Conservation (phyloP, 176 grass and related monocot species). For the Panicum miliaceum region DNA sequence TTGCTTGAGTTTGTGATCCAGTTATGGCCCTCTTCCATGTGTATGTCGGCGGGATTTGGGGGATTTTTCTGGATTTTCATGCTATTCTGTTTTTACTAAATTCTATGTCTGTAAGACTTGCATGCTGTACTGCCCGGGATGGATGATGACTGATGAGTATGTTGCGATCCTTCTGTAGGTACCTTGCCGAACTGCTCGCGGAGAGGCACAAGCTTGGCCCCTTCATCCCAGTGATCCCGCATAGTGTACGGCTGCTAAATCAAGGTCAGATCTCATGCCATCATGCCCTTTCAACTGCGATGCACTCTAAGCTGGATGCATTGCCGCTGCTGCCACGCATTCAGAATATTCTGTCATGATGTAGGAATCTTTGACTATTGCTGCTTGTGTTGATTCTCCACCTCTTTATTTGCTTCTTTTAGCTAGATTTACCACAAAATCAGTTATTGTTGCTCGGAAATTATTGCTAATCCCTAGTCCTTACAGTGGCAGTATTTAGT, state of each 20-base stretch:
- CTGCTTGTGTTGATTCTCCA: constrained; percentile 12
- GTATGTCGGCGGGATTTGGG: not conserved
- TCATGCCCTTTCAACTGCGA: constrained; percentile 26
- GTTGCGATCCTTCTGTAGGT: constrained; percentile 51
- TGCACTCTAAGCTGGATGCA: constrained; percentile 9
- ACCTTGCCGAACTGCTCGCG: constrained; percentile 85
- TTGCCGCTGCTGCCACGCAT: constrained; percentile 17
- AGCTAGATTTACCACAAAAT: not conserved
- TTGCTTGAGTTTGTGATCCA: not conserved
- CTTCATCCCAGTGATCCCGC: constrained; percentile 79
- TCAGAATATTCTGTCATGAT: constrained; percentile 45
- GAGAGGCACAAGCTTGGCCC: constrained; percentile 91
- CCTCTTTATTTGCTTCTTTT: not conserved
- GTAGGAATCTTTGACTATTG: constrained; percentile 28
- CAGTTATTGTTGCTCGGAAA: not conserved
- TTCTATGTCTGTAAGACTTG: not conserved
- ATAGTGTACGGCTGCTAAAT: constrained; percentile 81
- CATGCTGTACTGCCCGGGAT: not conserved
- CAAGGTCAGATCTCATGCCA: constrained; percentile 67
- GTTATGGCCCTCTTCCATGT: not conserved
- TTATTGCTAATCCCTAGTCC: not conserved
- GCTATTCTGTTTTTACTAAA: not conserved
- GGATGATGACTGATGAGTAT: constrained; percentile 31
- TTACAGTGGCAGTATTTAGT: not conserved
- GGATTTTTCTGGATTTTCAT: not conserved